Percentiles rank a stretch among this genome's conserved stretches.
phyloP scores from a whole-genome alignment of 768 basidiomycete species.

The Jaapia argillacea region DNA sequence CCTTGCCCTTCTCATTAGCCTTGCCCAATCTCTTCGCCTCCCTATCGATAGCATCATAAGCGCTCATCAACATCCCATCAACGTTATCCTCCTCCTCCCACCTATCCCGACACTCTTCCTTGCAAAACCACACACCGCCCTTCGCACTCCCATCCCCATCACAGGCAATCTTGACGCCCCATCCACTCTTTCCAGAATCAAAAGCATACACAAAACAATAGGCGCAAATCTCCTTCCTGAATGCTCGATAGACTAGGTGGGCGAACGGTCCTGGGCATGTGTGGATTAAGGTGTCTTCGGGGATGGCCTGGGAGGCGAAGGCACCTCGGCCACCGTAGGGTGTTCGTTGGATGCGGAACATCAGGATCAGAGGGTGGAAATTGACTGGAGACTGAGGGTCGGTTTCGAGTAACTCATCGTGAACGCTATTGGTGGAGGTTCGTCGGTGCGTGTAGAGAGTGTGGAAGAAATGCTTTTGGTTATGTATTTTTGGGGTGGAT shows the following conservation, averaged over 20 bases:
- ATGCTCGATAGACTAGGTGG: not conserved
- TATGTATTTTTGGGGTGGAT: too few relatives aligned
- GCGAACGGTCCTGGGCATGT: not conserved
- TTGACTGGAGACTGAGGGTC: too few relatives aligned
- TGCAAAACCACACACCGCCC: not conserved
- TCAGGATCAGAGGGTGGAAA: too few relatives aligned
- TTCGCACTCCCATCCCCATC: not conserved
- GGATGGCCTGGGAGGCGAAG: constrained; percentile 1
- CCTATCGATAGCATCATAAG: not conserved
- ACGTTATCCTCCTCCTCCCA: not conserved
- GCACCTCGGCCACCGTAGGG: constrained; percentile 1
- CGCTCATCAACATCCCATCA: not conserved
- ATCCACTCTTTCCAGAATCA: constrained; percentile 1
- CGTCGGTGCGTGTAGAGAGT: too few relatives aligned
- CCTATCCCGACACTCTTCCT: not conserved
- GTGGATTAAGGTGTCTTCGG: not conserved
- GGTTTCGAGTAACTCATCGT: too few relatives aligned
- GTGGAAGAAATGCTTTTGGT: too few relatives aligned
- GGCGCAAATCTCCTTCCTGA: constrained; percentile 4
- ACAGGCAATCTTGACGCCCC: not conserved
- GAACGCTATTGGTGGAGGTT: too few relatives aligned
- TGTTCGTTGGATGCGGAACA: not conserved
- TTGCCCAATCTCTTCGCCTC: not conserved
- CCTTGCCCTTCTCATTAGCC: not conserved
- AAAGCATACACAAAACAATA: constrained; percentile 1